These are phyloP conservation scores for Elsinoe australis DNA, from an alignment of 2,329 filamentous ascomycete genomes.

Conservation along the genomic window DNA sequence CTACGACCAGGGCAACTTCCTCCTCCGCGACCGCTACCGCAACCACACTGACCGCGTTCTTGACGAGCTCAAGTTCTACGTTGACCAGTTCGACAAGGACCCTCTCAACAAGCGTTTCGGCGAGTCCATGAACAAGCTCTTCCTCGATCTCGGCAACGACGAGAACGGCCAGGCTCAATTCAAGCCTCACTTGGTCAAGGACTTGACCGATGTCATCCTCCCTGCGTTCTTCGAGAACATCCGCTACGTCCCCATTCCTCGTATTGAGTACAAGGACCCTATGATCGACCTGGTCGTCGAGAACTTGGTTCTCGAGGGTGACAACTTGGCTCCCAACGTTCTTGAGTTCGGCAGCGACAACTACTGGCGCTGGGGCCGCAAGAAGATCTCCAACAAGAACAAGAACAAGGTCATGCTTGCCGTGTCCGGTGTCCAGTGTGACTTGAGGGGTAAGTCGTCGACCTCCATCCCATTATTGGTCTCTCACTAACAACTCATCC, in stretches of 20 bases:
- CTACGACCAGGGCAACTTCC: constrained; percentile 75
- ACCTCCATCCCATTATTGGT: constrained; percentile 21
- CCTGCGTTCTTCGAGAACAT: constrained; percentile 75
- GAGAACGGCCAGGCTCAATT: constrained; percentile 75
- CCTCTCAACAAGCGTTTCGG: constrained; percentile 76
- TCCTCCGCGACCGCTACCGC: constrained; percentile 83
- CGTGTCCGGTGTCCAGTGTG: constrained; percentile 85
- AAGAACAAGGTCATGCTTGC: constrained; percentile 80
- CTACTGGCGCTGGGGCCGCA: constrained; percentile 91
- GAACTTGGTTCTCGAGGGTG: constrained; percentile 89
- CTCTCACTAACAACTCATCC: constrained; percentile 22
- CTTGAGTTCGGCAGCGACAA: constrained; percentile 85
- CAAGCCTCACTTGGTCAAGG: constrained; percentile 88
- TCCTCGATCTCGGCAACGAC: constrained; percentile 83
- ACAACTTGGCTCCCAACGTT: constrained; percentile 93
- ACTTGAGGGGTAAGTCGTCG: constrained; percentile 51
- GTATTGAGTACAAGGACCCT: constrained; percentile 83
- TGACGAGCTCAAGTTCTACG: constrained; percentile 85
- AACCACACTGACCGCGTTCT: constrained; percentile 76
- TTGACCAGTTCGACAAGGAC: constrained; percentile 82
- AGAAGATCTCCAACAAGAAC: constrained; percentile 71
- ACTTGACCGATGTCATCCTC: constrained; percentile 77
- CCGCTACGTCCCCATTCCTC: constrained; percentile 84
- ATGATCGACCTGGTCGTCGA: constrained; percentile 84
- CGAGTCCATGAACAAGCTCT: constrained; percentile 70